Evolutionary conservation across 2,329 filamentous ascomycete species (phyloP), one percentile per base, ranked within the genome.

Genomic region (Ophiocordyceps camponoti-saundersi): DNA sequence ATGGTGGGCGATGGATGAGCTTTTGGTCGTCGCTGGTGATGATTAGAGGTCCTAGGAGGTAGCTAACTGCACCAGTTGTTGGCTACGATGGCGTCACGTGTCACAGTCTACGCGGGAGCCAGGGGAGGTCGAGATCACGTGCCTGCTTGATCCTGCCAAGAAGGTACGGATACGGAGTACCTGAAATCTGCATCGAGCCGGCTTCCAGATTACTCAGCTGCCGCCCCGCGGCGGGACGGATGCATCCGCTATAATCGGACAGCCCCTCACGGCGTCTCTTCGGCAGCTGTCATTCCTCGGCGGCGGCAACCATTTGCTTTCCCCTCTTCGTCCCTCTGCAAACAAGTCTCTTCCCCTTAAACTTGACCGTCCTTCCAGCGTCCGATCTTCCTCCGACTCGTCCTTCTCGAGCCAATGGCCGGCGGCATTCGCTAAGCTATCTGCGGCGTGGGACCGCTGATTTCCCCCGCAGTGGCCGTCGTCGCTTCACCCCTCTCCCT

Each of bases 361-460:
- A 10, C 26, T 5, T 10, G 26, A 29, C 26, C 26, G 26, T 10
- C 2, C 26, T 5, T 10, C 11, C 26, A 29, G 26, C 26, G 11
- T 29, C 26, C 3, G 7, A 29, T 29, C 26, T 26, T 4, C 23
- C 23, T 6, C 8, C 36, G 4, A 16, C 41, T 23, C 43, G 6
- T 30, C 13, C 13, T 20, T 2, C 45, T 43, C 12, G 61, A 58
- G 71, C 68, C 70, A 72, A 78, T 78, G 75, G 69, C 68, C 70
- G 65, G 68, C 62, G 64, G 69, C 65, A 69, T 69, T 64, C 67
- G 69, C 61, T 77, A 76, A 68, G 68, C 70, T 71, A 70, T 69
- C 71, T 72, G 69, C 72, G 71, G 68, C 70, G 70, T 72, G 71
- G 70, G 72, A 51, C 46, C 48, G 46, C 26, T 48, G 63, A 62